phyloP scores from a whole-genome alignment of 169 alveolate species.

The Babesia microti region DNA sequence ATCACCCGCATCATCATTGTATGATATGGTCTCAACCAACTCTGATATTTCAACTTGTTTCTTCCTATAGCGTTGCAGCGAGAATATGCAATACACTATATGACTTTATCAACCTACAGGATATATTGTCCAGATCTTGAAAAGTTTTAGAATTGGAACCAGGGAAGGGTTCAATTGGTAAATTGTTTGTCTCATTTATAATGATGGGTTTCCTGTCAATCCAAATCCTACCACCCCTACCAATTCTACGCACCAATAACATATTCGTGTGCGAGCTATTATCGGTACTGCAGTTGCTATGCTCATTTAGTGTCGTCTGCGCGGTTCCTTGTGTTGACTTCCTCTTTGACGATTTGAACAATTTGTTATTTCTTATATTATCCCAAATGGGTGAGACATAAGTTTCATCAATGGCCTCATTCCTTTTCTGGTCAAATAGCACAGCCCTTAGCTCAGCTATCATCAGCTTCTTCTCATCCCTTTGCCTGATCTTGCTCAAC shows the following conservation, averaged over 20 bases:
- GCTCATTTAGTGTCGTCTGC: background rate
- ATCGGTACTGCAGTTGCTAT: background rate
- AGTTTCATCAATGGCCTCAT: constrained; percentile 60
- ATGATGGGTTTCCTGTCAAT: constrained; percentile 25
- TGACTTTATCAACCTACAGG: background rate
- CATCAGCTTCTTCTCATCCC: constrained; percentile 71
- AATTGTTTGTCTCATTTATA: constrained; percentile 2
- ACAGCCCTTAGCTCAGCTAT: constrained; percentile 62
- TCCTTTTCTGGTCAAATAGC: constrained; percentile 65
- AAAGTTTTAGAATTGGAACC: background rate
- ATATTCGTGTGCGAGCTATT: background rate
- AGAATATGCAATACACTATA: background rate
- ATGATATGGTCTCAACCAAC: background rate
- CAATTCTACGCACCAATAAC: constrained; percentile 14
- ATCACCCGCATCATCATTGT: too few relatives aligned
- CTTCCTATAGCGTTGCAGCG: background rate
- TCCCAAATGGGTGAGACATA: constrained; percentile 73
- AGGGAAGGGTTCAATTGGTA: background rate
- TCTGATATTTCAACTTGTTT: background rate
- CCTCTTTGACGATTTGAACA: constrained; percentile 16
- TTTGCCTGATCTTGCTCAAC: constrained; percentile 65
- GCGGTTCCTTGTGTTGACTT: background rate
- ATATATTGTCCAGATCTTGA: background rate
- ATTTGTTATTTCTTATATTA: constrained; percentile 58
- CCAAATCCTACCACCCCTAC: constrained; percentile 51